Conservation (phyloP, 352 stramenopile genomes). For the Phytophthora niederhauseri region DNA sequence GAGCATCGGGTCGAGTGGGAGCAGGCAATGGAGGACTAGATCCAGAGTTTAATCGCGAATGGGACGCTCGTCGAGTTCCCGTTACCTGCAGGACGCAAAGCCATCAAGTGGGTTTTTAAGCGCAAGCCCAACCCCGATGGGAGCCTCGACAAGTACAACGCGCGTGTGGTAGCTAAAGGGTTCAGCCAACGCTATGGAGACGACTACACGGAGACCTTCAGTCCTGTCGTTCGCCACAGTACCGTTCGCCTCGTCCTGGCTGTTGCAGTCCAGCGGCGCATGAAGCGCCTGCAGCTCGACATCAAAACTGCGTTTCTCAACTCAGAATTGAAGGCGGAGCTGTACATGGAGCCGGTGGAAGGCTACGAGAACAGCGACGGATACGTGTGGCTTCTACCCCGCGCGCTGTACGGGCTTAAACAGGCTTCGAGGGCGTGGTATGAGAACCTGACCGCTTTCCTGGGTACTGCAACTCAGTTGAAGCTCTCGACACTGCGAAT, state of each 20-base stretch:
- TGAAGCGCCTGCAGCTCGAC: slow-evolving; percentile 22
- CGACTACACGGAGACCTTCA: slow-evolving; percentile 48
- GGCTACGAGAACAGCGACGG: slow-evolving; percentile 2
- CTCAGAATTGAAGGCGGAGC: slow-evolving; percentile 9
- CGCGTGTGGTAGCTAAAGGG: slow-evolving; percentile 32
- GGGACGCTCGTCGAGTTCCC: slow-evolving; percentile 11
- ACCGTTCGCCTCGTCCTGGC: slow-evolving; percentile 3
- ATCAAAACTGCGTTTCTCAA: slow-evolving; percentile 29
- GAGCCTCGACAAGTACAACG: slow-evolving; percentile 42
- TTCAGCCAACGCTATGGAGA: slow-evolving; percentile 20
- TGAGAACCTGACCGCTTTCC: slow-evolving; percentile 22
- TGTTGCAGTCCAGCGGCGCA: slow-evolving; percentile 5
- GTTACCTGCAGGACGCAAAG: slow-evolving; percentile 1
- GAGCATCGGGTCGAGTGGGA: not conserved
- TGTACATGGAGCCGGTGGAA: slow-evolving; percentile 17
- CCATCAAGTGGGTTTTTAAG: slow-evolving; percentile 20
- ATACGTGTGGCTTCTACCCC: slow-evolving; percentile 23
- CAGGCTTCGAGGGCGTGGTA: slow-evolving; percentile 38
- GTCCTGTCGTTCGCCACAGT: slow-evolving; percentile 23
- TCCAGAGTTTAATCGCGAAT: slow-evolving; percentile 3
- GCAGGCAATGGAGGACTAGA: slow-evolving; percentile 4
- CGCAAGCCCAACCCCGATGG: slow-evolving; percentile 20
- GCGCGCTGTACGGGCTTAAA: slow-evolving; percentile 37
- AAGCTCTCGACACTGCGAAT: too few relatives aligned
- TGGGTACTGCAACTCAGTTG: not conserved